Evolutionary conservation across 345 rosid species (phyloP).

Genomic region (Heritiera fomes): DNA sequence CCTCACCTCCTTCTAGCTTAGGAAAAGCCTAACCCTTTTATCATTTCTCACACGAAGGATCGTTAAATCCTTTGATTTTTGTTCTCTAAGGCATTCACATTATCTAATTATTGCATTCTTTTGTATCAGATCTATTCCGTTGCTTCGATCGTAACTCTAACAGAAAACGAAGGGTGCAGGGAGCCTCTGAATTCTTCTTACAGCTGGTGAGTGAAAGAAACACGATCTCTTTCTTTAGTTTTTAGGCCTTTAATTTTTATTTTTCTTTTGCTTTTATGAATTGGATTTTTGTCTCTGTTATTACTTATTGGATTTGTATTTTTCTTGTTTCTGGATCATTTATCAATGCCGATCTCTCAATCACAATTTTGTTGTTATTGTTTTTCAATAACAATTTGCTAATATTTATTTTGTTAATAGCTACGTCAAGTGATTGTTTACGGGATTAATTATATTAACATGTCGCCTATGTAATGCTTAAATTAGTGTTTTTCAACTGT

Average conservation of each 20-base stretch:
- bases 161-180: background rate
- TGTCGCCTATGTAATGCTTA: background rate
- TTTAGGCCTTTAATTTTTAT: background rate
- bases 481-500: background rate
- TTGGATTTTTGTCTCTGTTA: background rate
- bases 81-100: background rate
- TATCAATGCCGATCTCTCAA: background rate
- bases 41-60: background rate
- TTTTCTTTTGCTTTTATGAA: background rate
- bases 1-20: background rate
- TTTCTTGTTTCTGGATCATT: slow-evolving; percentile 16
- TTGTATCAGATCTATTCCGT: slow-evolving; percentile 6
- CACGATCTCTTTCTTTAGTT: background rate
- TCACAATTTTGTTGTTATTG: background rate
- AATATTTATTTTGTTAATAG: background rate
- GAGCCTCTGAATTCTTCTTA: background rate
- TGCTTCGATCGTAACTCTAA: background rate
- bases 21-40: background rate
- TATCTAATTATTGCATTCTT: slow-evolving; percentile 2
- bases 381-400: background rate
- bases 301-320: background rate
- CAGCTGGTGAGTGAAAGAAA: slow-evolving; percentile 11
- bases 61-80: background rate
- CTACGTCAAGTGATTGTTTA: background rate
- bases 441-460: background rate